Percentiles rank a stretch among this genome's conserved stretches.
phyloP scores from a whole-genome alignment of 2,329 filamentous ascomycete species.

The Mycosphaerelloides madeirae region DNA sequence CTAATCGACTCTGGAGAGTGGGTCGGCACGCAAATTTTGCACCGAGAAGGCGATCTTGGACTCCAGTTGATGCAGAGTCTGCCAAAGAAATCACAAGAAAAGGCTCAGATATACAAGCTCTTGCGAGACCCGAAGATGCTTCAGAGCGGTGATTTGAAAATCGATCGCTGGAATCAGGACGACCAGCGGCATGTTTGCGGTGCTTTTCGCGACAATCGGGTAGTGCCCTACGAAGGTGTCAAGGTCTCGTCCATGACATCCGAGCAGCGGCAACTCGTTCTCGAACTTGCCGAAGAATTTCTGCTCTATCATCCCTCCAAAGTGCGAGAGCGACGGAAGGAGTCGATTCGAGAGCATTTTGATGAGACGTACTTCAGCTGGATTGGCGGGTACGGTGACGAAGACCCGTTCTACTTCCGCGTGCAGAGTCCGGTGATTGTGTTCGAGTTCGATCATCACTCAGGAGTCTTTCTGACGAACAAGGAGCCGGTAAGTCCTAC shows the following conservation, averaged over 20 bases:
- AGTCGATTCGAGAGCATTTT: slow-evolving; percentile 52
- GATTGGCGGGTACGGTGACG: slow-evolving; percentile 65
- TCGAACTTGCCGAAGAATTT: slow-evolving; percentile 59
- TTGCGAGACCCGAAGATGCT: slow-evolving; percentile 65
- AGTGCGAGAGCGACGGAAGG: slow-evolving; percentile 53
- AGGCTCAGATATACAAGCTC: slow-evolving; percentile 54
- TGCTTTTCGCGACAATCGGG: slow-evolving; percentile 71
- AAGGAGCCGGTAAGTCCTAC: slow-evolving; percentile 48
- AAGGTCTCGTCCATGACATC: slow-evolving; percentile 47
- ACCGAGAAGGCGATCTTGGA: slow-evolving; percentile 60
- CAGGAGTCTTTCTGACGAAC: slow-evolving; percentile 71
- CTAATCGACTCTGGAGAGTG: slow-evolving; percentile 62
- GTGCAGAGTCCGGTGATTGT: slow-evolving; percentile 72
- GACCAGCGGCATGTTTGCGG: slow-evolving; percentile 75
- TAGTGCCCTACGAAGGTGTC: slow-evolving; percentile 68
- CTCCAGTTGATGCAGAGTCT: slow-evolving; percentile 67
- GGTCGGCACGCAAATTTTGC: slow-evolving; percentile 61
- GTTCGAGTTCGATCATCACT: slow-evolving; percentile 75
- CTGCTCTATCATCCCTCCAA: slow-evolving; percentile 60
- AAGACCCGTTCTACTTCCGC: slow-evolving; percentile 71
- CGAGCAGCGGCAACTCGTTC: slow-evolving; percentile 52
- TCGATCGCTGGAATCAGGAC: slow-evolving; percentile 71
- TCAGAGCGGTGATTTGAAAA: slow-evolving; percentile 39
- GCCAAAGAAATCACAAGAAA: slow-evolving; percentile 39
- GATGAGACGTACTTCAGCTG: slow-evolving; percentile 74